Evolutionary conservation across 805 yeast species (phyloP), one percentile per base, ranked within the genome.

Genomic region (Torulaspora maleeae): DNA sequence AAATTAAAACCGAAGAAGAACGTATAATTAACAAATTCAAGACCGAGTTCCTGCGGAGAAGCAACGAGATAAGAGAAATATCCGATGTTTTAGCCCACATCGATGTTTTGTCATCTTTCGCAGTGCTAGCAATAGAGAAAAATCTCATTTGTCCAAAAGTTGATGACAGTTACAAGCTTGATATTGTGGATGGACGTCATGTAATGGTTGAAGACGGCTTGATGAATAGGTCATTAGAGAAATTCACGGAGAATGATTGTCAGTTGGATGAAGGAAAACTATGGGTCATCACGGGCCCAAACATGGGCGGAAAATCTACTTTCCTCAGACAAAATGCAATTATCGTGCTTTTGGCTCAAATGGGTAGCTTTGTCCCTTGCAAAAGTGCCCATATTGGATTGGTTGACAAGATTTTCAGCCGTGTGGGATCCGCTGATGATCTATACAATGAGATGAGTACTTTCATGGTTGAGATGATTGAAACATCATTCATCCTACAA

Each of bases 391-490:
- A 64, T 10, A 69, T 85, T 47, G 90, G 93, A 0, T 61, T 86
- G 1, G 87, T 88, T 13, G 95, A 88, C 63, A 76, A 82, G 43
- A 78, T 88, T 0, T 86, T 83, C 57, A 82, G 93, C 17, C 71
- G 96, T 22, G 80, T 87, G 59, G 89, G 89, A 1, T 89, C 96
- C 0, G 82, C 87, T 0, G 96, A 89, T 66, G 87, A 87, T 56
- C 74, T 89, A 22, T 77, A 78, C 48, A 75, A 79, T 38, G 89
- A 89, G 34, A 78, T 83, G 56, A 83, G 93, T n/a, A 88, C 96
- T 0, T 89, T 89, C 58, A 86, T 88, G 95, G 86, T 84, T 12
- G 96, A 89, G 56, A 87, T 89, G 95, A 73, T 82, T 32, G 96
- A 89, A 60, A 83, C 95, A 2, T 78, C 87, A 2, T 67, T 72